Conservation (phyloP, 257 asterid species). For the Thymus quinquecostatus region DNA sequence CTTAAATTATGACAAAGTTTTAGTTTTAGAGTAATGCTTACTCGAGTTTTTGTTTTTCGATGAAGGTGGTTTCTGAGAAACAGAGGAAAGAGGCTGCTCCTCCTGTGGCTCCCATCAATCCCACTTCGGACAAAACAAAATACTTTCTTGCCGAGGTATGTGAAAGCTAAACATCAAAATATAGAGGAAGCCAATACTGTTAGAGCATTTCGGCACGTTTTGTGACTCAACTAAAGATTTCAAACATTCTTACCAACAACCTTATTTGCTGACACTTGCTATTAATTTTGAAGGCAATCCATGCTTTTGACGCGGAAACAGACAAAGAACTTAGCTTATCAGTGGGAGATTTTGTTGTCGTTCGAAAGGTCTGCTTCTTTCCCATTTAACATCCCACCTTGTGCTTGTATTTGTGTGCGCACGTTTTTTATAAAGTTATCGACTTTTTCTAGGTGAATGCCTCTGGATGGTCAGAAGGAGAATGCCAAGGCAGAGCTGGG, state of each 20-base stretch:
- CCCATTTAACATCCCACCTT: neutral
- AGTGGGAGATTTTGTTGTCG: slow-evolving; percentile 84
- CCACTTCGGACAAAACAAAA: slow-evolving; percentile 69
- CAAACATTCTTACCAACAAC: neutral
- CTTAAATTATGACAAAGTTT: slow-evolving; percentile 25
- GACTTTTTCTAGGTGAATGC: slow-evolving; percentile 61
- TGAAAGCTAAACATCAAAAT: slow-evolving; percentile 17
- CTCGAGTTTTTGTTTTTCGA: slow-evolving; percentile 32
- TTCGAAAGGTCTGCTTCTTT: slow-evolving; percentile 62
- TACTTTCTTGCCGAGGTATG: slow-evolving; percentile 94
- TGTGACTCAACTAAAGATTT: slow-evolving; percentile 1
- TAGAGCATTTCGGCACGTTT: neutral
- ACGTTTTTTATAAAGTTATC: neutral
- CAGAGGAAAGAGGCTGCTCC: slow-evolving; percentile 99
- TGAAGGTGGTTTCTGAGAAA: slow-evolving; percentile 88
- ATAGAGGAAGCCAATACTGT: neutral
- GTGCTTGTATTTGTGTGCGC: neutral
- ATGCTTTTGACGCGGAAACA: slow-evolving; percentile 75
- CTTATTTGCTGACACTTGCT: slow-evolving; percentile 17
- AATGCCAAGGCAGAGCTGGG: slow-evolving; percentile 88
- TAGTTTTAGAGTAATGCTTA: slow-evolving; percentile 27
- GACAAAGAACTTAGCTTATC: slow-evolving; percentile 86
- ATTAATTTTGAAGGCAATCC: slow-evolving; percentile 55
- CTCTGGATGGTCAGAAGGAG: slow-evolving; percentile 98
- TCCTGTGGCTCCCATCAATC: slow-evolving; percentile 60